Conservation (phyloP, 371 early-diverging fungal species). For the Catenaria anguillulae region DNA sequence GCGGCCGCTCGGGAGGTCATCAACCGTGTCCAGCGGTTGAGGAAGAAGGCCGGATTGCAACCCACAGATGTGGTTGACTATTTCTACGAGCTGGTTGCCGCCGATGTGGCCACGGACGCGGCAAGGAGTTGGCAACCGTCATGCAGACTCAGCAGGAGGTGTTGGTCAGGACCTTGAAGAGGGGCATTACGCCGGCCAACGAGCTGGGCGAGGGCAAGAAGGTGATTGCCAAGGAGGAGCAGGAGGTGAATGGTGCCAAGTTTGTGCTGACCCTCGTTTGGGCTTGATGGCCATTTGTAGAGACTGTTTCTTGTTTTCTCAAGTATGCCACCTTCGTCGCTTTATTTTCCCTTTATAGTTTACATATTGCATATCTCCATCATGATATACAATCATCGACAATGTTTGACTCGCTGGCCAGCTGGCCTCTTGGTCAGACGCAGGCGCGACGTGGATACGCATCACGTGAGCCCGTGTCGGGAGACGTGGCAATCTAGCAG, state of each 20-base stretch:
- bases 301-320: no score
- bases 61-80: slow-evolving; percentile 75
- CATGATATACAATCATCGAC: no score
- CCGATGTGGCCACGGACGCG: slow-evolving; percentile 18
- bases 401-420: no score
- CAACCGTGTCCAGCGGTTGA: slow-evolving; percentile 93
- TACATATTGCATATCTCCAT: no score
- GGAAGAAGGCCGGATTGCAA: slow-evolving; percentile 83
- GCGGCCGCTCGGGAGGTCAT: slow-evolving; percentile 94
- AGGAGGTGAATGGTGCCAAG: slow-evolving; percentile 5
- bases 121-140: slow-evolving; percentile 49
- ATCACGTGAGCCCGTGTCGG: no score
- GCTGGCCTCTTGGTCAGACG: no score
- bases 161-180: slow-evolving; percentile 57
- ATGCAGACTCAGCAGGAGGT: slow-evolving; percentile 55
- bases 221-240: slow-evolving; percentile 9
- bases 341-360: no score
- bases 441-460: no score
- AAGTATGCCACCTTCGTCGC: no score
- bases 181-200: slow-evolving; percentile 19
- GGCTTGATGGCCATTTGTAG: no score
- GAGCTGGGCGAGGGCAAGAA: background rate
- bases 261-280: slow-evolving; percentile 2
- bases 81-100: slow-evolving; percentile 58
- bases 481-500: no score